Evolutionary conservation across 306 rosid genomes (phyloP), one percentile per base, ranked within the genome.

Genomic region (Geum urbanum): DNA sequence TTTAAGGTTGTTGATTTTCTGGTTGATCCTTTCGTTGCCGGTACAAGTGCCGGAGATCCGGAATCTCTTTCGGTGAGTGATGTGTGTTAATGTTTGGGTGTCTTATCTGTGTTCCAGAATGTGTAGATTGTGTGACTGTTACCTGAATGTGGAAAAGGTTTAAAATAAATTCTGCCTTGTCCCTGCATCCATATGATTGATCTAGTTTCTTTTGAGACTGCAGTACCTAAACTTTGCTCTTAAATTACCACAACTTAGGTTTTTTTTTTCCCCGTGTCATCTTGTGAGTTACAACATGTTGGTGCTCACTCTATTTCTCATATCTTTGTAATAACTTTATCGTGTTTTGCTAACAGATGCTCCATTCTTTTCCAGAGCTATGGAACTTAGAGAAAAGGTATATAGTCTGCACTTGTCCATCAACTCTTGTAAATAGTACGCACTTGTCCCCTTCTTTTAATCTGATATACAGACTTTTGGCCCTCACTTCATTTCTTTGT

Each of bases 11-110:
- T 92, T 73, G 98, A 92, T 82, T 88, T 88, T 83, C 90, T 92
- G 75, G 77, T 92, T 69, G 96, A 92, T 82, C 98, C 98, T 71
- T 66, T 92, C 74, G 96, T 92, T 73, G 94, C 89, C 35, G 98
- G 97, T 69, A 82, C 94, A 72, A 90, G 96, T 82, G 94, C 82
- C 73, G 88, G 89, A 44, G 97, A 85, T 83, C 96, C 98, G 11
- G 92, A 88, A 64, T 92, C 94, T 79, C 98, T 92, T 72, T 90
- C 98, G 70, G 98, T 90, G 68, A 90, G 98, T 84, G 76, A 63
- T 81, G 47, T 82, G 47, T 82, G 75, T 50, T 44, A 32, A 32
- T 39, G 67, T 52, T 75, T 81, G 27, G 58, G 66, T 57, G 54
- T 47, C 44, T 69, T 79, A 37, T 64, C 51, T 24, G 35, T 72